Evolutionary conservation across 805 yeast genomes (phyloP).

Genomic region (Torulaspora indica): DNA sequence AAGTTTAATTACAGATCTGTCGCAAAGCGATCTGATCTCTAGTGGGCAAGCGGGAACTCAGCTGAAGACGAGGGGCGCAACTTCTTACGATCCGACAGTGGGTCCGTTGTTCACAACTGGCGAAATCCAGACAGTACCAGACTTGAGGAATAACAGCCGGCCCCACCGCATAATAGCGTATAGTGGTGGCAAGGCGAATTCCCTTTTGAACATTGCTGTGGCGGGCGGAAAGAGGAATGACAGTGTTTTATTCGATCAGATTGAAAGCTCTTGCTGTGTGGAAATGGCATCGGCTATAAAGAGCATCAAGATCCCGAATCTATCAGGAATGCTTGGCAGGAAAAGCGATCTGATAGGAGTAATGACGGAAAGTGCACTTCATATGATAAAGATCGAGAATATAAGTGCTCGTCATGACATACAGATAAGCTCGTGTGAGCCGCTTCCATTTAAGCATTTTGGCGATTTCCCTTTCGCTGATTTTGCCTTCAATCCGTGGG

Average conservation of each 20-base stretch:
- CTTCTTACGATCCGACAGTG: constrained; percentile 23
- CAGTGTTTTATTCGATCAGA: neutral
- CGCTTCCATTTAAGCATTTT: constrained; percentile 26
- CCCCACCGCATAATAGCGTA: constrained; percentile 22
- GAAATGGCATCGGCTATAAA: constrained; percentile 39
- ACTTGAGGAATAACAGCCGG: constrained; percentile 22
- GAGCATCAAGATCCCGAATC: constrained; percentile 37
- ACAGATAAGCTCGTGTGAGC: constrained; percentile 21
- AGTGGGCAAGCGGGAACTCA: neutral
- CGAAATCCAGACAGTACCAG: constrained; percentile 24
- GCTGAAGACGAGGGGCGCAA: neutral
- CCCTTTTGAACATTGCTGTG: constrained; percentile 18
- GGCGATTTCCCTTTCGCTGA: constrained; percentile 42
- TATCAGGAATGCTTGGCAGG: constrained; percentile 23
- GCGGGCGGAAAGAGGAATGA: neutral
- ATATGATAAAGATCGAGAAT: constrained; percentile 33
- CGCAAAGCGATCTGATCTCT: constrained; percentile 7
- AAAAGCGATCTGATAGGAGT: constrained; percentile 35
- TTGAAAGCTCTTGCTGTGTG: constrained; percentile 11
- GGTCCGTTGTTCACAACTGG: constrained; percentile 18
- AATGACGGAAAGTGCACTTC: constrained; percentile 38
- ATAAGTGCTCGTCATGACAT: constrained; percentile 13
- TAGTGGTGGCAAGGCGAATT: constrained; percentile 22
- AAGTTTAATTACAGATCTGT: constrained; percentile 14
- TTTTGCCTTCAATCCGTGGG: constrained; percentile 43